These are phyloP conservation scores for Botrytis galanthina DNA, from an alignment of 2,329 filamentous ascomycete genomes.

Conservation along the genomic window DNA sequence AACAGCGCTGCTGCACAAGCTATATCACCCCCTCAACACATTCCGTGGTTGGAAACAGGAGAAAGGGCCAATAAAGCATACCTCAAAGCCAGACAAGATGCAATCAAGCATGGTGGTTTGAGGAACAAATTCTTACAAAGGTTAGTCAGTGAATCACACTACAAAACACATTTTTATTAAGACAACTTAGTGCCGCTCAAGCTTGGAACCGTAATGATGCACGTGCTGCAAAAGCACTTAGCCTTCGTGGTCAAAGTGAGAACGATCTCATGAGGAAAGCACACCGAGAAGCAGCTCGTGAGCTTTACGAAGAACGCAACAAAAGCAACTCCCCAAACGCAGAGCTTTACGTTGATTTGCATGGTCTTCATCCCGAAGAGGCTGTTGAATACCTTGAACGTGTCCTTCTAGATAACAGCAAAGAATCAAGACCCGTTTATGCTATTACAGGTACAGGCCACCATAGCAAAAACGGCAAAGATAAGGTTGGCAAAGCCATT, in stretches of 20 bases:
- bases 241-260: constrained; percentile 90
- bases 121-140: constrained; percentile 97
- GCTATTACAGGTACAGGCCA: constrained; percentile 96
- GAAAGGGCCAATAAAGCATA: constrained; percentile 89
- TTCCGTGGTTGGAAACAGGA: constrained; percentile 95
- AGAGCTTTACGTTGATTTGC: constrained; percentile 92
- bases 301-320: constrained; percentile 92
- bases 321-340: constrained; percentile 56
- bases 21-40: constrained; percentile 84
- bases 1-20: constrained; percentile 78
- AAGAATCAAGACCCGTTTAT: constrained; percentile 75
- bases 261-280: constrained; percentile 97
- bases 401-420: constrained; percentile 78
- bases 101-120: constrained; percentile 94
- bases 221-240: constrained; percentile 90
- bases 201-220: constrained; percentile 99
- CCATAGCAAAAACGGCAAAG: constrained; percentile 97
- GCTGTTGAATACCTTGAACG: constrained; percentile 91
- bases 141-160: constrained; percentile 46
- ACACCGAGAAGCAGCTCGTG: constrained; percentile 86
- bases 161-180: constrained; percentile 19
- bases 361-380: constrained; percentile 98
- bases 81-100: constrained; percentile 89
- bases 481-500: constrained; percentile 95
- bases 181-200: constrained; percentile 72